Evolutionary conservation across 352 stramenopile species (phyloP), one percentile per base, ranked within the genome.

Genomic region (Pythium periplocum): DNA sequence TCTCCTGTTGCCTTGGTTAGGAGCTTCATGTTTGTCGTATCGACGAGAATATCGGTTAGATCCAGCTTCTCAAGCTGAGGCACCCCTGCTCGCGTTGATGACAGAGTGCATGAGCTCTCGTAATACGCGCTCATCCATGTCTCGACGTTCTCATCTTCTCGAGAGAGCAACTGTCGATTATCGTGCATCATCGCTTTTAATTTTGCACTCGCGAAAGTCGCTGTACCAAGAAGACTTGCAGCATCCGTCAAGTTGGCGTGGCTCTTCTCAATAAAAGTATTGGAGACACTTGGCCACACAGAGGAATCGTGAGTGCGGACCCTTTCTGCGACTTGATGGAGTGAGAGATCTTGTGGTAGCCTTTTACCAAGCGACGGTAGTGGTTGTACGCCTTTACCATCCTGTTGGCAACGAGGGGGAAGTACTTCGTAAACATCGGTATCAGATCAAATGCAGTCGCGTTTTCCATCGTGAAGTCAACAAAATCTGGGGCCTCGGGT

Each of bases 51-150:
- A 6, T 53, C 47, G 9, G 33, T 36, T 10, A 26, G 35, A 7
- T 53, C 2, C 32, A 53, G 47, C 47, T 53, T 53, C 47, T 53
- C 4, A 9, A 6, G 6, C 6, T 43, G 32, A 4, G 47, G 17
- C 33, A 53, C 17, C 32, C 47, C 47, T 10, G 11, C 4, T 42
- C 5, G 8, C 6, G 1, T 26, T 34, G 32, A 57, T 57, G 46
- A 38, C 1, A 57, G 31, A 4, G 46, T 39, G 51, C 51, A 51
- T 42, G 51, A 57, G 39, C 39, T 51, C 12, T 37, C 12, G 46
- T 48, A 57, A 11, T 57, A 57, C 44, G 38, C 30, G 9, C 39
- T 40, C 38, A 57, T 51, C 47, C 32, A 53, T 30, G 32, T 31
- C 6, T 42, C 47, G 32, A 6, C 17, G 1, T 53, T 53, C 35